Evolutionary conservation across 2,329 filamentous ascomycete genomes (phyloP).

Genomic region (Fusarium heterosporum): DNA sequence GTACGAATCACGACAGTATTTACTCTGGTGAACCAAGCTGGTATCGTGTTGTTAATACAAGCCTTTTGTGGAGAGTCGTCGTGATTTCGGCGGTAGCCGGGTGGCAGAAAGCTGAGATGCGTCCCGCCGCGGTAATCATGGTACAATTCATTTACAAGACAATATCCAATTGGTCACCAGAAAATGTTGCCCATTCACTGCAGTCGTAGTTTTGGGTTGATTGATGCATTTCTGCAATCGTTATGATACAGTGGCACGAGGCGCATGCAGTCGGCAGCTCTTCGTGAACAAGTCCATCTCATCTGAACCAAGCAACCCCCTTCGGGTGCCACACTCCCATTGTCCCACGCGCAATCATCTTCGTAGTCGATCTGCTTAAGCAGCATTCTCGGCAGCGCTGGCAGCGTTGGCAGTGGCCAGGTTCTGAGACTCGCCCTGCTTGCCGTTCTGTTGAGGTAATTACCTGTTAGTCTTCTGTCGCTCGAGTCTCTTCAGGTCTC

Average conservation of each 20-base stretch:
- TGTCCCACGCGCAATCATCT: slow-evolving; percentile 43
- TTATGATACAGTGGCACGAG: slow-evolving; percentile 52
- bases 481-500: slow-evolving; percentile 3
- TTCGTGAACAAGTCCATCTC: slow-evolving; percentile 39
- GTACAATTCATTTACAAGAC: slow-evolving; percentile 14
- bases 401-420: slow-evolving; percentile 69
- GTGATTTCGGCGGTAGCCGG: slow-evolving; percentile 45
- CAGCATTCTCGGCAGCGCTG: slow-evolving; percentile 54
- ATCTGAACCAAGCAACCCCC: slow-evolving; percentile 37
- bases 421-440: slow-evolving; percentile 87
- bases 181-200: slow-evolving; percentile 20
- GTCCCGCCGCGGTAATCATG: slow-evolving; percentile 23
- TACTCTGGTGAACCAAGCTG: slow-evolving; percentile 6
- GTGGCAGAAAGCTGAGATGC: slow-evolving; percentile 36
- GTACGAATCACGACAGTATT: slow-evolving; percentile 1
- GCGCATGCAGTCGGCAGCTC: slow-evolving; percentile 42
- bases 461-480: slow-evolving; percentile 45
- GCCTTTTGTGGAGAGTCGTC: slow-evolving; percentile 34
- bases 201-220: slow-evolving; percentile 33
- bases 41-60: slow-evolving; percentile 18
- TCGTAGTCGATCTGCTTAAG: slow-evolving; percentile 46
- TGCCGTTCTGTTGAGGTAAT: slow-evolving; percentile 80
- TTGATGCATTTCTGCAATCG: slow-evolving; percentile 51
- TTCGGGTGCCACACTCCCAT: slow-evolving; percentile 34
- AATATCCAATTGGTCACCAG: slow-evolving; percentile 9